These are phyloP conservation scores for Symbiotaphrina buchneri DNA, from an alignment of 495 filamentous ascomycete species.

Conservation along the genomic window DNA sequence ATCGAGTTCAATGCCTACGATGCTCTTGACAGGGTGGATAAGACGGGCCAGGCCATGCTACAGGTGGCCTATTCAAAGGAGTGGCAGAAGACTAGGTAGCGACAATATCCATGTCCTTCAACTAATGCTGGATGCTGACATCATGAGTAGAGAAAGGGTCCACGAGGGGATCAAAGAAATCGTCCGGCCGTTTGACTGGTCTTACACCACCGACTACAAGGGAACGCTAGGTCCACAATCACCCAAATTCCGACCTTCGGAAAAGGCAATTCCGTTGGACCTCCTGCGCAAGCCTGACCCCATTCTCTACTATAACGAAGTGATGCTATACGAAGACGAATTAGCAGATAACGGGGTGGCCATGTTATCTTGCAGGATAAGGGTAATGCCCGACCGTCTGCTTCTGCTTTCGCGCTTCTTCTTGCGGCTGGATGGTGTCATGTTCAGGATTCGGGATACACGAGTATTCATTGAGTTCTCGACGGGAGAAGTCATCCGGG, in stretches of 20 bases:
- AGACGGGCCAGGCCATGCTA: slow-evolving; percentile 75
- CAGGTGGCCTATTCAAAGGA: slow-evolving; percentile 79
- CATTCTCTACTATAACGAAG: slow-evolving; percentile 85
- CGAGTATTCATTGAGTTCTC: slow-evolving; percentile 80
- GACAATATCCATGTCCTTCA: slow-evolving; percentile 1
- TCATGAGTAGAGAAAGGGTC: slow-evolving; percentile 43
- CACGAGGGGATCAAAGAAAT: slow-evolving; percentile 82
- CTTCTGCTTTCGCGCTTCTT: slow-evolving; percentile 76
- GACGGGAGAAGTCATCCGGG: slow-evolving; percentile 58
- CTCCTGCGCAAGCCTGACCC: slow-evolving; percentile 70
- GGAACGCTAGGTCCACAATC: slow-evolving; percentile 29
- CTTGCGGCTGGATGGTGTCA: slow-evolving; percentile 75
- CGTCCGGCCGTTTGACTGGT: slow-evolving; percentile 94
- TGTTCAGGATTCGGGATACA: slow-evolving; percentile 74
- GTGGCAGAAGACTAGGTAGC: slow-evolving; percentile 62
- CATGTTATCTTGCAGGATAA: slow-evolving; percentile 64
- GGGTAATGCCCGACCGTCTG: slow-evolving; percentile 76
- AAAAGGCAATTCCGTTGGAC: slow-evolving; percentile 53
- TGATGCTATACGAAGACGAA: slow-evolving; percentile 91
- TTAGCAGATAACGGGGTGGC: slow-evolving; percentile 93
- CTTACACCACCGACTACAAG: slow-evolving; percentile 69
- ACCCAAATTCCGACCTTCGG: slow-evolving; percentile 23
- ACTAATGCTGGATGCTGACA: background rate
- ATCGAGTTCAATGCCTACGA: slow-evolving; percentile 67
- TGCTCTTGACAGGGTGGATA: slow-evolving; percentile 77